phyloP scores from a whole-genome alignment of 1,139 yeast species.

The Candida dubliniensis region DNA sequence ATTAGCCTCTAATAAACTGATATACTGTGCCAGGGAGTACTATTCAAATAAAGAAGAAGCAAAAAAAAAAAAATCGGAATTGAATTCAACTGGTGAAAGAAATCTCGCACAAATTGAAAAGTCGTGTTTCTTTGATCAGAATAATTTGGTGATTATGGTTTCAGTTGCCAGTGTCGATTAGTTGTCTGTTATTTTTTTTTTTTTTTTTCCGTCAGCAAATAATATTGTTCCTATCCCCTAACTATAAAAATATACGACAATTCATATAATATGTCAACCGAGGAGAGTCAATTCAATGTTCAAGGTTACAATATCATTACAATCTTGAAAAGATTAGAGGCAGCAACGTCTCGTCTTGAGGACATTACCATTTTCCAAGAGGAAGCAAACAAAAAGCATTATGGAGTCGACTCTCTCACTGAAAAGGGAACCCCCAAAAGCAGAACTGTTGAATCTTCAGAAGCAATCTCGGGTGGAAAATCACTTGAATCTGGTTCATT shows the following conservation, averaged over 20 bases:
- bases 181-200: background rate
- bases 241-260: background rate
- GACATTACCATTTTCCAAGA: slow-evolving; percentile 84
- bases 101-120: too few species aligned
- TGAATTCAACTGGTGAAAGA: too few species aligned
- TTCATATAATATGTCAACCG: slow-evolving; percentile 30
- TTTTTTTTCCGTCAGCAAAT: background rate
- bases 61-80: too few species aligned
- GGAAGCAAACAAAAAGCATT: slow-evolving; percentile 29
- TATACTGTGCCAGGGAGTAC: too few species aligned
- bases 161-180: background rate
- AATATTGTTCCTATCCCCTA: background rate
- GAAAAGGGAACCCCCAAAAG: slow-evolving; percentile 13
- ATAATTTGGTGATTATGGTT: too few species aligned
- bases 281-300: slow-evolving; percentile 57
- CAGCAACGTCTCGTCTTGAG: slow-evolving; percentile 90
- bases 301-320: slow-evolving; percentile 84
- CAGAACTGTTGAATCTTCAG: slow-evolving; percentile 1
- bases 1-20: too few species aligned
- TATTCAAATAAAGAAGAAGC: too few species aligned
- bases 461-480: slow-evolving; percentile 6
- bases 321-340: slow-evolving; percentile 80
- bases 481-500: background rate
- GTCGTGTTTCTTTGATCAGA: too few species aligned
- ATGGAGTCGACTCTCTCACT: slow-evolving; percentile 13